Conservation (phyloP, 1,139 yeast genomes). For the Debaryomycetaceae sp. region DNA sequence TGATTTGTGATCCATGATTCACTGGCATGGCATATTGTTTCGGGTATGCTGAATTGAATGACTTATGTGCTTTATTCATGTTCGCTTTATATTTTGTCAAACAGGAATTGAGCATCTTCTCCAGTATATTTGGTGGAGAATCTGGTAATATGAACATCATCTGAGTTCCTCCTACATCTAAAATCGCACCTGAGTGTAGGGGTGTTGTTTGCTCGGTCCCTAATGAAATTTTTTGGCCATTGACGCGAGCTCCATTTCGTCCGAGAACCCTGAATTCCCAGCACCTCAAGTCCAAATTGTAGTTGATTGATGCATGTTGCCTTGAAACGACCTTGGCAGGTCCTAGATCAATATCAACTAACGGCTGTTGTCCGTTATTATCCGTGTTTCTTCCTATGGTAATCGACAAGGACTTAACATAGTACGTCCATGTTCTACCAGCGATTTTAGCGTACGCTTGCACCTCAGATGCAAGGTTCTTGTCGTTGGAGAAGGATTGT, state of each 20-base stretch:
- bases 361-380: conserved; percentile 15
- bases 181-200: conserved; percentile 77
- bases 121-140: conserved; percentile 67
- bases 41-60: conserved; percentile 12
- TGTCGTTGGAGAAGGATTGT: conserved; percentile 57
- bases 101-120: conserved; percentile 42
- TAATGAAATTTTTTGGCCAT: conserved; percentile 57
- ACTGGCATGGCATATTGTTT: conserved; percentile 16
- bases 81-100: conserved; percentile 31
- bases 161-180: conserved; percentile 96
- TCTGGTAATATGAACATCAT: conserved; percentile 98
- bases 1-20: conserved; percentile 18
- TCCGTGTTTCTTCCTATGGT: conserved; percentile 87
- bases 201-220: conserved; percentile 50
- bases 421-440: conserved; percentile 91
- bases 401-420: conserved; percentile 76
- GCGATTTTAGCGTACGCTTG: conserved; percentile 96
- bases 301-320: conserved; percentile 80
- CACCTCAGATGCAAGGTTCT: conserved; percentile 76
- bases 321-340: conserved; percentile 96
- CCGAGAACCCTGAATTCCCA: conserved; percentile 89
- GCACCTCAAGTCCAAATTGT: conserved; percentile 66
- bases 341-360: conserved; percentile 84
- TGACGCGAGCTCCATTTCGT: conserved; percentile 90
- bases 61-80: conserved; percentile 16